Evolutionary conservation across 805 yeast genomes (phyloP), one percentile per base, ranked within the genome.

Genomic region (Debaryomyces hansenii): DNA sequence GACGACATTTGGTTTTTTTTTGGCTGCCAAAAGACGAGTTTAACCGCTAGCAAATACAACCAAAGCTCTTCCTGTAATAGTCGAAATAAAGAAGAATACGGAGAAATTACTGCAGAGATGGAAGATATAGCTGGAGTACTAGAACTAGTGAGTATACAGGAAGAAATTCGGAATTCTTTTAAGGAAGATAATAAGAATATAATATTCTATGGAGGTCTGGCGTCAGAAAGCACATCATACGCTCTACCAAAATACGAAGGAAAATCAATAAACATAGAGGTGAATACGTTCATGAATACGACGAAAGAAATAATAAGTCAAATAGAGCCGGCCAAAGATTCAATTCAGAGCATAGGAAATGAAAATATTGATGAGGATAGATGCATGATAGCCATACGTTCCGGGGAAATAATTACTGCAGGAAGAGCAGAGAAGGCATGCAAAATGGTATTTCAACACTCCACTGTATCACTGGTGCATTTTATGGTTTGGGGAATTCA

Each of bases 401-500:
- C 63, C 45, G 71, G 70, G 48, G 52, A 63, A 18, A 51, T 69
- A 3, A 34, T 77, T 3, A 69, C 69, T 33, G 54, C 79, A 28
- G 85, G 85, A 1, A 64, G 85, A 33, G 60, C 62, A 20, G 47
- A 45, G 1, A 48, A 54, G 5, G 15, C 16, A 5, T 67, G 64
- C 46, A 58, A 70, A 5, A 36, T 77, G 5, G 50, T 66, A 3
- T 36, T 76, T 2, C 45, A 57, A 3, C 67, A 75, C 49, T 64
- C 69, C 0, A 63, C 70, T 2, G 60, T 80, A 2, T 80, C 85
- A 0, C 53, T 68, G 2, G 45, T 64, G 0, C 87, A 82, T 53
- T 80, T 79, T 44, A 51, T 62, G 6, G 51, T 79, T 4, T 79
- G 83, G 83, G 61, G 66, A 0, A 63, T 75, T 4, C 65, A 74